A percentile compares a stretch with the other conserved stretches of the same genome.
phyloP scores from a whole-genome alignment of 768 basidiomycete species.

The Hirschioporus abietinus region DNA sequence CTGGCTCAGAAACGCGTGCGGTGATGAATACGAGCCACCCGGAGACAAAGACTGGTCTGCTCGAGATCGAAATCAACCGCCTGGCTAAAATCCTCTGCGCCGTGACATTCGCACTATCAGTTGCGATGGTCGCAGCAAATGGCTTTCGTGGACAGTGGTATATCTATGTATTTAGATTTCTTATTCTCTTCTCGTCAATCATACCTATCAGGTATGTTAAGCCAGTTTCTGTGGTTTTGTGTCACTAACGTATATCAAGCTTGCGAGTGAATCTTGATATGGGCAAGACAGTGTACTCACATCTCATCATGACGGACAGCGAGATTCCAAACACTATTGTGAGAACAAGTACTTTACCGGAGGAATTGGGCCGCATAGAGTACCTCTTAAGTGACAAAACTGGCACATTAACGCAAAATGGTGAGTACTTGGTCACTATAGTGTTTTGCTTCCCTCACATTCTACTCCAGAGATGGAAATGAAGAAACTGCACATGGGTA shows the following conservation, averaged over 20 bases:
- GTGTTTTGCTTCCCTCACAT: not conserved
- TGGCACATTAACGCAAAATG: constrained; percentile 95
- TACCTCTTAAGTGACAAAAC: constrained; percentile 98
- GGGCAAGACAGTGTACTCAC: constrained; percentile 98
- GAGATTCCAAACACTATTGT: constrained; percentile 97
- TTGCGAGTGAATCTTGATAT: constrained; percentile 98
- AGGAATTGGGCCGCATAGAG: constrained; percentile 92
- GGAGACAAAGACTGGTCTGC: constrained; percentile 84
- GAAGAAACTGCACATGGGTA: constrained; percentile 98
- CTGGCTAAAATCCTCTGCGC: constrained; percentile 96
- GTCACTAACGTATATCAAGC: constrained; percentile 35
- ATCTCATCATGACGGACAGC: constrained; percentile 87
- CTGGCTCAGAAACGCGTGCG: constrained; percentile 90
- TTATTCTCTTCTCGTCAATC: constrained; percentile 97
- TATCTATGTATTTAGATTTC: constrained; percentile 92
- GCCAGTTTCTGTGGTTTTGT: not conserved
- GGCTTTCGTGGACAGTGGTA: constrained; percentile 96
- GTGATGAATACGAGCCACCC: constrained; percentile 99
- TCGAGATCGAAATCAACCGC: constrained; percentile 93
- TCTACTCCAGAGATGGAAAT: constrained; percentile 87
- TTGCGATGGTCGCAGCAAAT: constrained; percentile 91
- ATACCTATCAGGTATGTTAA: constrained; percentile 89
- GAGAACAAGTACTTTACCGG: constrained; percentile 94
- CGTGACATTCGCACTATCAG: constrained; percentile 87
- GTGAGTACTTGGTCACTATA: constrained; percentile 34